Evolutionary conservation across 495 filamentous ascomycete species (phyloP).

Genomic region (Jackrogersella minutella): DNA sequence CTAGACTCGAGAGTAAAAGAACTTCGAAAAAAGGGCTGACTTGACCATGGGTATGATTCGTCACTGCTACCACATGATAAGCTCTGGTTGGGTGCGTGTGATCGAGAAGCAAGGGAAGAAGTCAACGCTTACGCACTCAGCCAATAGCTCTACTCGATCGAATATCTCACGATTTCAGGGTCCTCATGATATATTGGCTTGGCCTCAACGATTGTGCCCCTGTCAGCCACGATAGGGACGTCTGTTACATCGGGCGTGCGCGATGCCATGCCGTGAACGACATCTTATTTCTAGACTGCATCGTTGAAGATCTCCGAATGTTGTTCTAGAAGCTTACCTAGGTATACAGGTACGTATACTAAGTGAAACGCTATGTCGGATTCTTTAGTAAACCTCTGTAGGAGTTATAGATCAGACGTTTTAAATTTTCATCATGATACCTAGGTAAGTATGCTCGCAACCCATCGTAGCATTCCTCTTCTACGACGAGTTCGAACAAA

Average conservation of each 20-base stretch:
- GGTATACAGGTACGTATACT: no score
- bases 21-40: slow-evolving; percentile 1
- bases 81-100: slow-evolving; percentile 5
- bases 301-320: slow-evolving; percentile 17
- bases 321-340: slow-evolving; percentile 31
- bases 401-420: not conserved
- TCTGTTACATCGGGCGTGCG: slow-evolving; percentile 22
- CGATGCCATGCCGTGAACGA: slow-evolving; percentile 11
- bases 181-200: slow-evolving; percentile 25
- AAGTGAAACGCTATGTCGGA: not conserved
- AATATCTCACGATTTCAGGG: slow-evolving; percentile 31
- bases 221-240: not conserved
- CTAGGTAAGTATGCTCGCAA: slow-evolving; percentile 16
- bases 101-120: slow-evolving; percentile 24
- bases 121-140: not conserved
- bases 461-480: slow-evolving; percentile 23
- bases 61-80: slow-evolving; percentile 24
- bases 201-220: slow-evolving; percentile 19
- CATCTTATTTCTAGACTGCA: slow-evolving; percentile 19
- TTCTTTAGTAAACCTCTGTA: slow-evolving; percentile 21
- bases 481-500: slow-evolving; percentile 22
- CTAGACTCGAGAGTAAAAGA: slow-evolving; percentile 20
- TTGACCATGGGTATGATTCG: slow-evolving; percentile 18
- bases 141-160: slow-evolving; percentile 13
- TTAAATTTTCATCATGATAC: slow-evolving; percentile 15